Conservation (phyloP, 2,329 filamentous ascomycete species). For the Chrysosporium queenslandicum region DNA sequence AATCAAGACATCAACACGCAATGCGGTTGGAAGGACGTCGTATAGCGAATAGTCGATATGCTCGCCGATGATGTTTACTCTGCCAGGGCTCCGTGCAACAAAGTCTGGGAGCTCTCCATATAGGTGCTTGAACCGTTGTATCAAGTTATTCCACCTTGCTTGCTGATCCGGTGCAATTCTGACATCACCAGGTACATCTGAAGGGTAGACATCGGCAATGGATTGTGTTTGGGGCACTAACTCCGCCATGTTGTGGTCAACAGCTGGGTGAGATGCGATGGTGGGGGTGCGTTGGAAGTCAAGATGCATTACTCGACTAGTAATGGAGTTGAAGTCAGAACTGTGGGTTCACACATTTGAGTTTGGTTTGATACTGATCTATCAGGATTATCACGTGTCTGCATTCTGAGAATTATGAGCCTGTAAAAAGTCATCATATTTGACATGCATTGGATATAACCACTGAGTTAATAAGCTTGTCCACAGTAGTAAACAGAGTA, state of each 20-base stretch:
- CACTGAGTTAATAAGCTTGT: too few relatives aligned
- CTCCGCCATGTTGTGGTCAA: slow-evolving; percentile 29
- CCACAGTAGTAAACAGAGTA: too few relatives aligned
- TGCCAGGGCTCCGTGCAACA: slow-evolving; percentile 78
- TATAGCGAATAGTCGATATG: slow-evolving; percentile 99
- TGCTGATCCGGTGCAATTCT: slow-evolving; percentile 58
- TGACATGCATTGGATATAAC: too few relatives aligned
- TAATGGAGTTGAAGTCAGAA: too few relatives aligned
- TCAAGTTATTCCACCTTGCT: slow-evolving; percentile 64
- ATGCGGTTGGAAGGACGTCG: slow-evolving; percentile 89
- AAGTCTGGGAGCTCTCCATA: slow-evolving; percentile 68
- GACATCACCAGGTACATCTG: slow-evolving; percentile 63
- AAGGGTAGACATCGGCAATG: slow-evolving; percentile 73
- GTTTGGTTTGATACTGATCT: background rate
- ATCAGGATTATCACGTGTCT: too few relatives aligned
- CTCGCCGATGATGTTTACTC: slow-evolving; percentile 97
- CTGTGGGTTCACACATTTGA: too few relatives aligned
- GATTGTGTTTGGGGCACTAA: slow-evolving; percentile 64
- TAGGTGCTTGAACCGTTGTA: slow-evolving; percentile 57
- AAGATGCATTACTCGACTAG: too few relatives aligned
- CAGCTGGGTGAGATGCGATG: slow-evolving; percentile 15
- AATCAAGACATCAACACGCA: slow-evolving; percentile 80
- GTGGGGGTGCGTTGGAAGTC: background rate
- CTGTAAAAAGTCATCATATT: too few relatives aligned
- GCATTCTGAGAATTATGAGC: too few relatives aligned